phyloP scores from a whole-genome alignment of 805 yeast species.

The Sporopachydermia lactativora region DNA sequence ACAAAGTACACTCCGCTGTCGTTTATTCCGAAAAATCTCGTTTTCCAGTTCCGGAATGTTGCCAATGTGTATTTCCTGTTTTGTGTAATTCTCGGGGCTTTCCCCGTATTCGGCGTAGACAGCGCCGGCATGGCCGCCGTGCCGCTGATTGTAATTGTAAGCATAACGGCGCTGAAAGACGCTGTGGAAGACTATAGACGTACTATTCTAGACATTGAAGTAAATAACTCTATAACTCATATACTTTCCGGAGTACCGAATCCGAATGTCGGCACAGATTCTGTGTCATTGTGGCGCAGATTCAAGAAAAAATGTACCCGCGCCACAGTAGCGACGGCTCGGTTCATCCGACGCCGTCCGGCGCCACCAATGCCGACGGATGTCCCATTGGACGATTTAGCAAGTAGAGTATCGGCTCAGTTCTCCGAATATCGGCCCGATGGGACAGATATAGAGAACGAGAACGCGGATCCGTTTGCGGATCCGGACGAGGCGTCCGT shows the following conservation, averaged over 20 bases:
- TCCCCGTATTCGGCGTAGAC: slow-evolving; percentile 68
- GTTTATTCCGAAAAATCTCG: slow-evolving; percentile 41
- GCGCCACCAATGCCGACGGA: slow-evolving; percentile 3
- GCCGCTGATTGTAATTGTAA: slow-evolving; percentile 66
- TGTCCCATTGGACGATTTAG: slow-evolving; percentile 9
- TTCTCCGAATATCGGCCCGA: neutral
- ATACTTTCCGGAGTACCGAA: slow-evolving; percentile 42
- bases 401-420: slow-evolving; percentile 3
- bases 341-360: slow-evolving; percentile 2
- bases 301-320: slow-evolving; percentile 34
- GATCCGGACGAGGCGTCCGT: slow-evolving; percentile 7
- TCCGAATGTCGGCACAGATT: slow-evolving; percentile 47
- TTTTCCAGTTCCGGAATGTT: slow-evolving; percentile 40
- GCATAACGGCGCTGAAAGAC: slow-evolving; percentile 63
- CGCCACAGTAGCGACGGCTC: neutral
- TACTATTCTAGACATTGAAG: slow-evolving; percentile 55
- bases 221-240: slow-evolving; percentile 63
- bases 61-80: slow-evolving; percentile 47
- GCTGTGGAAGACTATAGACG: slow-evolving; percentile 73
- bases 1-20: slow-evolving; percentile 47
- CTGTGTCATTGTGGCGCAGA: slow-evolving; percentile 52
- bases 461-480: slow-evolving; percentile 16
- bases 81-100: slow-evolving; percentile 40
- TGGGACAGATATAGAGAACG: neutral
- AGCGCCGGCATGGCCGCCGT: slow-evolving; percentile 63